Evolutionary conservation across 2,329 filamentous ascomycete species (phyloP), one percentile per base, ranked within the genome.

Genomic region (Clonostachys chloroleuca): DNA sequence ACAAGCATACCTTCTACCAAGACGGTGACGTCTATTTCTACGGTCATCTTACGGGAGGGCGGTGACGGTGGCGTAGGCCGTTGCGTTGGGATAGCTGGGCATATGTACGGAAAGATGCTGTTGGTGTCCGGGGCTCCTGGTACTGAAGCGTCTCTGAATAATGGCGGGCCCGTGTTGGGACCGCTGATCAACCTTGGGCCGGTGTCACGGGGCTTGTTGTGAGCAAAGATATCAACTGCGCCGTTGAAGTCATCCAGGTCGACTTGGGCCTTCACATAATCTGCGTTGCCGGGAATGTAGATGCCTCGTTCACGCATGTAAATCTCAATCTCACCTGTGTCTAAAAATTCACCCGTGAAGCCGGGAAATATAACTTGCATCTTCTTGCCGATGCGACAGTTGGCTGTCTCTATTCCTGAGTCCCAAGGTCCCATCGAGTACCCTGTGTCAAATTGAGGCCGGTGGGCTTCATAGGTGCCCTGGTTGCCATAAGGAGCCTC

Each of bases 331-430:
- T 94, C 89, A 49, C 88, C 78, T 0, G 83, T 69, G 58, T 94
- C 88, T 54, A 87, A 88, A 72, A 89, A 94, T 44, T 88, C 80
- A 5, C 87, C 87, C 49, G 86, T 78, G 51, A 84, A 87, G 0
- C 81, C 86, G 1, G 78, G 74, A 8, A 84, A 62, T 37, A 73
- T 74, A 52, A 79, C 74, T 17, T 68, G 68, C 53, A 86, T 70
- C 14, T 72, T 68, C 12, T 63, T 58, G 36, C 73, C 68, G 8
- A 83, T 54, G 17, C 65, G 55, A 6, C 66, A 60, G 24, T 77
- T 73, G 16, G 69, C 63, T 2, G 69, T 61, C 2, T 66, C 54
- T 33, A 67, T 66, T 3, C 73, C 59, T 5, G 57, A 58, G 6
- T 64, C 53, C 6, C 78, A 81, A 0, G 79, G 78, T 0, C 79